Evolutionary conservation across 176 grass and related monocot genomes (phyloP).

Genomic region (Oropetium thomaeum): DNA sequence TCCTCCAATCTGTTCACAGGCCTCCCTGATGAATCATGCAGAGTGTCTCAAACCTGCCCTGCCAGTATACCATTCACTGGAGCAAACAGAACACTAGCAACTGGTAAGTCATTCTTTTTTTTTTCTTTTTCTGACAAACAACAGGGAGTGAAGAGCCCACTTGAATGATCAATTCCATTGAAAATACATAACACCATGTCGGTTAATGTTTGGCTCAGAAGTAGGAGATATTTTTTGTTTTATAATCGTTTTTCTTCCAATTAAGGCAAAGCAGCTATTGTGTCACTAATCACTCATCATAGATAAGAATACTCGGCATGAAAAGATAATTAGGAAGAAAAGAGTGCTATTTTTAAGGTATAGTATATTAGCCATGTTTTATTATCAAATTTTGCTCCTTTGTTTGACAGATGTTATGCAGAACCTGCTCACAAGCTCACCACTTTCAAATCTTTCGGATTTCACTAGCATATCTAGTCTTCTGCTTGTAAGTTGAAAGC

Average conservation of each 20-base stretch:
- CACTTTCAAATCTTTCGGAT: slow-evolving; percentile 43
- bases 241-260: not conserved
- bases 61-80: slow-evolving; percentile 56
- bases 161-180: not conserved
- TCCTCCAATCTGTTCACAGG: slow-evolving; percentile 19
- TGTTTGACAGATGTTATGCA: slow-evolving; percentile 49
- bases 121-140: too few relatives aligned
- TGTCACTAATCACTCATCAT: not conserved
- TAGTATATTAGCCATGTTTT: slow-evolving; percentile 20
- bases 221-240: not conserved
- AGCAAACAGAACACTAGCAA: slow-evolving; percentile 45
- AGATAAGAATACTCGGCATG: not conserved
- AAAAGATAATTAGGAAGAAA: not conserved
- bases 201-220: not conserved
- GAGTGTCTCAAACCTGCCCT: slow-evolving; percentile 45
- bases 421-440: slow-evolving; percentile 36
- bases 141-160: not conserved
- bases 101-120: slow-evolving; percentile 39
- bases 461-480: slow-evolving; percentile 20
- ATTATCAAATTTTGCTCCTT: slow-evolving; percentile 25
- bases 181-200: not conserved
- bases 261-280: slow-evolving; percentile 4
- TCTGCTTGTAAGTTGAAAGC: slow-evolving; percentile 55
- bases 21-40: slow-evolving; percentile 48
- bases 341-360: not conserved